Evolutionary conservation across 306 rosid species (phyloP).

Genomic region (Begonia masoniana): DNA sequence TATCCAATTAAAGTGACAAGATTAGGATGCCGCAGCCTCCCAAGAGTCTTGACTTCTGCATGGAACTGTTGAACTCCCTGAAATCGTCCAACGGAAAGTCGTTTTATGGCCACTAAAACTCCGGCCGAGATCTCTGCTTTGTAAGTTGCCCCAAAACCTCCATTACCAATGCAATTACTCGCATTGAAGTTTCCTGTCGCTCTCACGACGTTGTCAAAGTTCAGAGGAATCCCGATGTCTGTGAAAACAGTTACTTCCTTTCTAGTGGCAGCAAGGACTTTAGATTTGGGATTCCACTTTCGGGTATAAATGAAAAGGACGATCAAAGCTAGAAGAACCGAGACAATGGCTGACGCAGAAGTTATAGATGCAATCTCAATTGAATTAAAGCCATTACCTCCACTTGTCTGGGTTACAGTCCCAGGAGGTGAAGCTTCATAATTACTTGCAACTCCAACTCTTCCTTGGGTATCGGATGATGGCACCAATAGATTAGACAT

Average conservation of each 20-base stretch:
- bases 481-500: slow-evolving; percentile 30
- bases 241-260: slow-evolving; percentile 76
- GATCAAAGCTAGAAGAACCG: slow-evolving; percentile 66
- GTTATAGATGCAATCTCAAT: slow-evolving; percentile 91
- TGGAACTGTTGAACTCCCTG: slow-evolving; percentile 85
- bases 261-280: slow-evolving; percentile 42
- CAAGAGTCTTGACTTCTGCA: slow-evolving; percentile 86
- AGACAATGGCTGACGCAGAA: slow-evolving; percentile 88
- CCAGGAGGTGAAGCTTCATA: slow-evolving; percentile 26
- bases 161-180: slow-evolving; percentile 85
- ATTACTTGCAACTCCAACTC: slow-evolving; percentile 18
- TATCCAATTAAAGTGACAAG: slow-evolving; percentile 84
- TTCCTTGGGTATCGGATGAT: slow-evolving; percentile 40
- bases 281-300: slow-evolving; percentile 69
- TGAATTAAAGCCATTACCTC: slow-evolving; percentile 38
- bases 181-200: slow-evolving; percentile 75
- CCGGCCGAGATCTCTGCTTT: slow-evolving; percentile 76
- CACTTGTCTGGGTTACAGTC: slow-evolving; percentile 11
- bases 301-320: slow-evolving; percentile 59
- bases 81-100: slow-evolving; percentile 82
- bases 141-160: slow-evolving; percentile 93
- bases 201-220: slow-evolving; percentile 66
- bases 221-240: slow-evolving; percentile 60
- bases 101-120: slow-evolving; percentile 60
- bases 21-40: slow-evolving; percentile 76